Conservation (phyloP, 1,284 basidiomycete genomes). For the Apiotrichum sp. region DNA sequence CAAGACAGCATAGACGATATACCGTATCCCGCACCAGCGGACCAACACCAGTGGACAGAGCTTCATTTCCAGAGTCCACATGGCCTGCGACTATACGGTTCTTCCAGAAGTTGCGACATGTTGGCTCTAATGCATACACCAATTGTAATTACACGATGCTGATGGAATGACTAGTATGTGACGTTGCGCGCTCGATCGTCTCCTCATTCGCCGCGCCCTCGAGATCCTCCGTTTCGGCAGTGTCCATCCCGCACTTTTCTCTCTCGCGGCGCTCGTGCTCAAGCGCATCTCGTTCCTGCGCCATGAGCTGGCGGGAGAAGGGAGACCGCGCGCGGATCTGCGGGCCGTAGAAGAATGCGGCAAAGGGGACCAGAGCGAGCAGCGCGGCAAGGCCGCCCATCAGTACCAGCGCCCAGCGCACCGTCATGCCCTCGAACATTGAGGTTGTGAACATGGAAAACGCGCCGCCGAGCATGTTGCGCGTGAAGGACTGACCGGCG, state of each 20-base stretch:
- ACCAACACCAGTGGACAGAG: too few species aligned
- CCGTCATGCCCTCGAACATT: slow-evolving; percentile 15
- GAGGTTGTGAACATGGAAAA: slow-evolving; percentile 18
- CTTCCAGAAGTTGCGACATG: neutral
- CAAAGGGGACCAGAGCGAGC: slow-evolving; percentile 36
- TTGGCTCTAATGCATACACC: neutral
- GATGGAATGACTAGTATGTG: neutral
- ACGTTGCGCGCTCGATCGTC: slow-evolving; percentile 2
- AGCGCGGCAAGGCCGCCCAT: slow-evolving; percentile 14
- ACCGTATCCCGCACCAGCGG: too few species aligned
- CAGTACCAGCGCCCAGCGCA: slow-evolving; percentile 14
- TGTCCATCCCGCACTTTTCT: slow-evolving; percentile 8
- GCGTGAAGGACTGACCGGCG: slow-evolving; percentile 10
- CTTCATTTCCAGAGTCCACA: too few species aligned
- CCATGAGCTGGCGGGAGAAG: slow-evolving; percentile 37
- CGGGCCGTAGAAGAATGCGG: slow-evolving; percentile 37
- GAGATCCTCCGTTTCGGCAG: slow-evolving; percentile 9
- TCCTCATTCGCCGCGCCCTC: slow-evolving; percentile 16
- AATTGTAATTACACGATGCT: neutral
- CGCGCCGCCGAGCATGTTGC: slow-evolving; percentile 14
- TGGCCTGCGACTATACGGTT: too few species aligned
- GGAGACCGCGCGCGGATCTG: slow-evolving; percentile 31
- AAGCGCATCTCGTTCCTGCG: slow-evolving; percentile 31
- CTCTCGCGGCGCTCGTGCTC: slow-evolving; percentile 22
- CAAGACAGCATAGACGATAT: slow-evolving; percentile 29